Evolutionary conservation across 2,329 filamentous ascomycete genomes (phyloP).

Genomic region (Diaporthe citri): DNA sequence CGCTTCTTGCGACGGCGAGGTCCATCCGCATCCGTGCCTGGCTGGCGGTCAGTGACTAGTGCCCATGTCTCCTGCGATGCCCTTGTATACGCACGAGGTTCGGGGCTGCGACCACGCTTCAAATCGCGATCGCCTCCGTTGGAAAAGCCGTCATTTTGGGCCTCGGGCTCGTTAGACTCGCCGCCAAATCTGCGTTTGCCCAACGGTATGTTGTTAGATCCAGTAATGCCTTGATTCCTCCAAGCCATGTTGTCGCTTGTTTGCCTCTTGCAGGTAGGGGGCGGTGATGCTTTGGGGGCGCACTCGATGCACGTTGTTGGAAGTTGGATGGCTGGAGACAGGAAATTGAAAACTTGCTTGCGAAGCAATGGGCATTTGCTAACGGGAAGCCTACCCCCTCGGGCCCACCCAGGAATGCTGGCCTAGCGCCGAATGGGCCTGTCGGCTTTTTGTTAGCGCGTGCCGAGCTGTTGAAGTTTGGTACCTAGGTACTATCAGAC

Average conservation of each 20-base stretch:
- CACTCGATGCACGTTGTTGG: slow-evolving; percentile 34
- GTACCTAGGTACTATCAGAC: neutral
- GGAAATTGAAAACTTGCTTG: slow-evolving; percentile 32
- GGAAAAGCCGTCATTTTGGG: slow-evolving; percentile 43
- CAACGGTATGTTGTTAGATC: slow-evolving; percentile 97
- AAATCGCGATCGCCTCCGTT: slow-evolving; percentile 59
- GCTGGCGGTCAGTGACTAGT: slow-evolving; percentile 41
- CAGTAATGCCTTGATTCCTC: slow-evolving; percentile 87
- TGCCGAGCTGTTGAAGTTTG: neutral
- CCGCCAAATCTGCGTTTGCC: slow-evolving; percentile 87
- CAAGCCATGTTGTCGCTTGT: slow-evolving; percentile 67
- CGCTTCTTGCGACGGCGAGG: slow-evolving; percentile 95
- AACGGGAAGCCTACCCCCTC: neutral
- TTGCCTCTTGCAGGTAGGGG: slow-evolving; percentile 14
- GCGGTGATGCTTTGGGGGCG: slow-evolving; percentile 43
- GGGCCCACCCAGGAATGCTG: slow-evolving; percentile 6
- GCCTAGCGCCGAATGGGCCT: neutral
- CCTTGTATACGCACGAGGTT: slow-evolving; percentile 71
- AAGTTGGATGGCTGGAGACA: slow-evolving; percentile 1
- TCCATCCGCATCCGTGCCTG: slow-evolving; percentile 75
- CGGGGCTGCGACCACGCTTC: slow-evolving; percentile 94
- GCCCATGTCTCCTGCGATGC: neutral
- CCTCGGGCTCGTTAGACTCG: slow-evolving; percentile 47
- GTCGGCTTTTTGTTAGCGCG: slow-evolving; percentile 29
- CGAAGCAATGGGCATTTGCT: neutral